Base-by-base conservation (phyloP, 2,329 filamentous ascomycete species). In the Aaosphaeria pasadenensis region DNA sequence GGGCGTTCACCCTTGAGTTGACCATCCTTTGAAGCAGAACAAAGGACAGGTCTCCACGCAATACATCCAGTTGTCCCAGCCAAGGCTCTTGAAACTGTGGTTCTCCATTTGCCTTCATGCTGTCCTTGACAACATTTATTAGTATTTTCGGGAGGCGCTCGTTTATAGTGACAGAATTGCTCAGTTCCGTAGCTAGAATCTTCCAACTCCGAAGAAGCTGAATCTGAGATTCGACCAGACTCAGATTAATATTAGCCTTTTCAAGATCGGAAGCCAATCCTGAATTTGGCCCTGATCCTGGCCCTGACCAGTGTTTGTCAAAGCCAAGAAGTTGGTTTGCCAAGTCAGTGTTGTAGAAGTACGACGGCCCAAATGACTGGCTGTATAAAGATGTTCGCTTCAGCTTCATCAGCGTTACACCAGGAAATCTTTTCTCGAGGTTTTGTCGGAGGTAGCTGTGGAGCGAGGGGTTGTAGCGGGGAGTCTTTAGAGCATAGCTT, bases 161-260 rank as follows among this genome's bases (percentile, higher is more conserved):
- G 45, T 81, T 77, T 13, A 75, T 73, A 45, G 74, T 72, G 33
- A 80, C 77, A 38, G 79, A 74, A n/a, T 83, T 83, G 65, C 87
- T 89, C 43, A 99, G 79, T 62, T 96, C 92, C 43, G 94, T 79
- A 11, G 92, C 82, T 6, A 99, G 78, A 50, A 89, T 85, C 67
- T 95, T 91, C 90, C 92, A 97, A 47, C 89, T 88, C 59, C 89
- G 85, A 54, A 96, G 87, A 13, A 99, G 81, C 39, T 84, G 82
- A 55, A 94, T 86, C 74, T 99, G 91, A 28, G 92, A 89, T 67
- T 97, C 91, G 32, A 99, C 90, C 32, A 96, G 77, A 28, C 91
- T 95, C 45, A 99, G 70, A 69, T 99, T 97, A 53, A 87, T 76
- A 68, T 99, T 99, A 39, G 92, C 94, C 51, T 85, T 84, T 60